A percentile compares a stretch with the other conserved stretches of the same genome.
These are phyloP conservation scores for Colletotrichum euphorbiae DNA, from an alignment of 2,329 filamentous ascomycete genomes.

Conservation along the genomic window DNA sequence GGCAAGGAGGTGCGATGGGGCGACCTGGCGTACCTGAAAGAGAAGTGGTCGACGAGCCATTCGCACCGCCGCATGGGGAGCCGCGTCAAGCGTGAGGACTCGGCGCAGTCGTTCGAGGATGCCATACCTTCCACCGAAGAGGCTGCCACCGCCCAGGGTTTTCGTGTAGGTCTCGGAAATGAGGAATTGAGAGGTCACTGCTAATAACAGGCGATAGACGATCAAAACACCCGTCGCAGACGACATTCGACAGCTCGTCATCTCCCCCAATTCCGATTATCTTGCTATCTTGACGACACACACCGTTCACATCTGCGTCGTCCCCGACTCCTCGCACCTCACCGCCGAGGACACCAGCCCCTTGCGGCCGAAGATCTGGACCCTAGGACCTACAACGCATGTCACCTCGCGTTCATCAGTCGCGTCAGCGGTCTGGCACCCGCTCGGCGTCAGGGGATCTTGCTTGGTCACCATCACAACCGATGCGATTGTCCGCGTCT, in stretches of 20 bases:
- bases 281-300: constrained; percentile 89
- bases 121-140: constrained; percentile 45
- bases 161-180: constrained; percentile 56
- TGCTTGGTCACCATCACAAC: constrained; percentile 89
- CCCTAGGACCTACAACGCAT: constrained; percentile 91
- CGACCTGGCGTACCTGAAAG: constrained; percentile 84
- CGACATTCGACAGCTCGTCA: constrained; percentile 84
- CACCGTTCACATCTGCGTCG: constrained; percentile 87
- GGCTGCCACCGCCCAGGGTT: constrained; percentile 53
- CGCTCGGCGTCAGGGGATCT: constrained; percentile 82
- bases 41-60: constrained; percentile 54
- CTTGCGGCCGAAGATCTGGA: constrained; percentile 86
- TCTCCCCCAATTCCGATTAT: constrained; percentile 85
- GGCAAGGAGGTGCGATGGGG: constrained; percentile 94
- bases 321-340: constrained; percentile 84
- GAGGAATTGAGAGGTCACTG: neutral
- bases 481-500: constrained; percentile 88
- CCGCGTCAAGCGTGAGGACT: constrained; percentile 63
- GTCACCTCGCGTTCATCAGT: constrained; percentile 87
- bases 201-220: constrained; percentile 59
- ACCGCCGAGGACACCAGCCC: constrained; percentile 74
- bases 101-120: constrained; percentile 50
- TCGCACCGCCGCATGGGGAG: constrained; percentile 47
- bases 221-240: constrained; percentile 83
- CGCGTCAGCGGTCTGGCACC: constrained; percentile 90